These are phyloP conservation scores for Colletotrichum sp. DNA, from an alignment of 2,329 filamentous ascomycete genomes.

Conservation along the genomic window DNA sequence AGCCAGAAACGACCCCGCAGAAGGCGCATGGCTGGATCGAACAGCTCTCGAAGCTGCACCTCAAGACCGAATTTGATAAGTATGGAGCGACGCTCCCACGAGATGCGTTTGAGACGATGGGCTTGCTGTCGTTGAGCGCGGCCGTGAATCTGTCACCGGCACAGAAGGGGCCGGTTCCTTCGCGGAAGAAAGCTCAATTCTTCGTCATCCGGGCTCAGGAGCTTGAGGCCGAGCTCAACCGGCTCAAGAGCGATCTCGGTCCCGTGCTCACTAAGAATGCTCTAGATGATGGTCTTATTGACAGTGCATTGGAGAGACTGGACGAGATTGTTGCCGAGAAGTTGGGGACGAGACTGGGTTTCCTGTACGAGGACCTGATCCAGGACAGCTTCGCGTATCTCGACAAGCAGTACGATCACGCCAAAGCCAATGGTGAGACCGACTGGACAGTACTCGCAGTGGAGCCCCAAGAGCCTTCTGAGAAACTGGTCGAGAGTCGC, in stretches of 20 bases:
- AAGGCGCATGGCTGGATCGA: slow-evolving; percentile 44
- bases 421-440: slow-evolving; percentile 16
- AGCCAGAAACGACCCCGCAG: slow-evolving; percentile 35
- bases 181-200: slow-evolving; percentile 41
- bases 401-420: slow-evolving; percentile 29
- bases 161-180: slow-evolving; percentile 33
- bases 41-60: slow-evolving; percentile 43
- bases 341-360: slow-evolving; percentile 42
- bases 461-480: slow-evolving; percentile 21
- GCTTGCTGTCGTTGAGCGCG: slow-evolving; percentile 41
- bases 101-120: slow-evolving; percentile 37
- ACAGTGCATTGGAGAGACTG: slow-evolving; percentile 37
- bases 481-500: slow-evolving; percentile 35
- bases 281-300: slow-evolving; percentile 41
- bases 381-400: slow-evolving; percentile 41
- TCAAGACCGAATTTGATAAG: slow-evolving; percentile 30
- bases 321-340: slow-evolving; percentile 42
- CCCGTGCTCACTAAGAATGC: slow-evolving; percentile 48
- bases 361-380: slow-evolving; percentile 48
- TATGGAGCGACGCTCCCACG: slow-evolving; percentile 35
- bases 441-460: slow-evolving; percentile 24
- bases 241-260: slow-evolving; percentile 42
- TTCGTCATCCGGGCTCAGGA: slow-evolving; percentile 38
- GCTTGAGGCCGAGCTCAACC: slow-evolving; percentile 42
- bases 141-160: slow-evolving; percentile 40